Base-by-base conservation (phyloP, 2,329 filamentous ascomycete genomes). In the Aureobasidium sp. region DNA sequence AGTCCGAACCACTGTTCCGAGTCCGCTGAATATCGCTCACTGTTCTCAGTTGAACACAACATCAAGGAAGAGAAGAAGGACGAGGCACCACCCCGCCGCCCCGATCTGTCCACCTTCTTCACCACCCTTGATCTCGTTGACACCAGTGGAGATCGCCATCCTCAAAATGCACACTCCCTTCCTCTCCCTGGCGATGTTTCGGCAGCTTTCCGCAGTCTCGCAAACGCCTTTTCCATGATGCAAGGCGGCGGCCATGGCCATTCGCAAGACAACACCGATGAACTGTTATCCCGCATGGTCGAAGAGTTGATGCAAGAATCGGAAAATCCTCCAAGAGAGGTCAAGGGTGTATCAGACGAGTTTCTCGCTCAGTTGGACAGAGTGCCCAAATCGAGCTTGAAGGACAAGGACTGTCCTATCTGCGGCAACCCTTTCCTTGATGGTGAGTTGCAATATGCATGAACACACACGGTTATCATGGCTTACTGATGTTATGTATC, bases 101-200 rank as follows among this genome's bases (percentile, higher is more conserved):
- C 85, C 32, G 85, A 87, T 70, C 79, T 87, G 44, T 84, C 81
- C 44, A 85, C 83, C 67, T 87, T 87, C 77, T 86, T 86, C 75
- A 79, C 80, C 62, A 81, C 82, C 47, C 81, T 87, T 63, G 81
- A 86, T 67, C 79, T 84, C 62, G 75, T 80, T 32, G 78, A 81
- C 64, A 83, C 81, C 9, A 81, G 79, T 34, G 78, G 81, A 69
- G 66, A 75, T 29, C 81, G 80, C 45, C 68, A 68, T 29, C 72
- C 74, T 53, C 77, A 78, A 59, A 82, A 86, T 67, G 75, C 76
- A n/a, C 74, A 86, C 71, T 81, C 84, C 1, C 71, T 84, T 0
- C 85, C 85, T 1, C 78, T 84, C 5, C 85, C 85, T 2, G 78
- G 79, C 61, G 83, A 87, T 67, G 78, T 87, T 66, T 79, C 81